A percentile compares a stretch with the other conserved stretches of the same genome.
phyloP scores from a whole-genome alignment of 2,329 filamentous ascomycete genomes.

The Gliomastix tumulicola region DNA sequence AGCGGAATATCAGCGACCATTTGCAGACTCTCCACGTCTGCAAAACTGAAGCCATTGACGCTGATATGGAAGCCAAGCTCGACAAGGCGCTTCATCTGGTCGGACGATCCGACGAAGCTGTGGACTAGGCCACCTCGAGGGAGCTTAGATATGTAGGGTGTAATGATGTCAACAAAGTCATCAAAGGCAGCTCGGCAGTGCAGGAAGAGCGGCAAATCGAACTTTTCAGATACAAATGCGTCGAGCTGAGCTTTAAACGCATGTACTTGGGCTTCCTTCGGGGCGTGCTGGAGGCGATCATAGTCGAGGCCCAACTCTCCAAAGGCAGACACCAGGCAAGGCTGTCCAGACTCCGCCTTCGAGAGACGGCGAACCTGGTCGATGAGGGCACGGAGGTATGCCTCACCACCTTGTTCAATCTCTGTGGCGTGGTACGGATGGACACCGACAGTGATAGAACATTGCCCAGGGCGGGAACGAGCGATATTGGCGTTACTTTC shows the following conservation, averaged over 20 bases:
- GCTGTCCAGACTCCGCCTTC: constrained; percentile 10
- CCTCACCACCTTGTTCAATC: constrained; percentile 21
- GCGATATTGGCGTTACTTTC: constrained; percentile 17
- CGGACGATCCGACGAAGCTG: not conserved
- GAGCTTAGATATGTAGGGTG: not conserved
- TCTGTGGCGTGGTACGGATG: constrained; percentile 43
- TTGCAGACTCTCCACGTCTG: not conserved
- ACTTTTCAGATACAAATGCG: not conserved
- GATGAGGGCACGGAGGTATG: constrained; percentile 12
- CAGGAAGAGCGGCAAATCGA: not conserved
- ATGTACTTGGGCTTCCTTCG: constrained; percentile 13
- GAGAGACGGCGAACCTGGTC: not conserved
- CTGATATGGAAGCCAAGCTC: not conserved
- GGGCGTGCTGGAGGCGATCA: constrained; percentile 32
- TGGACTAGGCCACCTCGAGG: not conserved
- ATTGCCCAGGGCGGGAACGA: constrained; percentile 18
- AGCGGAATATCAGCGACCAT: not conserved
- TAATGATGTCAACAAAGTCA: not conserved
- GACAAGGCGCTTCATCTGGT: not conserved
- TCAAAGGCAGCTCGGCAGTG: not conserved
- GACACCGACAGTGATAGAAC: constrained; percentile 38
- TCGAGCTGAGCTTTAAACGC: not conserved
- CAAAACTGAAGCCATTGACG: not conserved
- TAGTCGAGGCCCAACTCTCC: constrained; percentile 45
- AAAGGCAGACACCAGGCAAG: constrained; percentile 30